Evolutionary conservation across 768 basidiomycete genomes (phyloP).

Genomic region (Suillus fuscotomentosus): DNA sequence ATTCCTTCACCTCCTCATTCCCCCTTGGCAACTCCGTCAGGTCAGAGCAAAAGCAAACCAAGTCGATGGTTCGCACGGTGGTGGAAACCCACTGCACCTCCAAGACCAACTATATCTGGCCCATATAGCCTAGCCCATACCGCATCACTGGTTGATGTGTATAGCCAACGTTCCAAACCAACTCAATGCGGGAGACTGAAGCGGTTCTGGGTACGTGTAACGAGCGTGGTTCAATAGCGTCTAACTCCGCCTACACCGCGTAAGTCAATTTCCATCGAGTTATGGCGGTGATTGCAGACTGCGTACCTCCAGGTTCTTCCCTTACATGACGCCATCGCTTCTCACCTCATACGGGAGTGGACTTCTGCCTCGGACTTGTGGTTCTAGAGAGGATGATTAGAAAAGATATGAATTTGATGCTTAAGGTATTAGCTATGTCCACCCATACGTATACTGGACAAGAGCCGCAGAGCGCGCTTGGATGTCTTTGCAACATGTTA

Average conservation of each 20-base stretch:
- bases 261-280: background rate
- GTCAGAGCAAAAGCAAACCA: slow-evolving; percentile 6
- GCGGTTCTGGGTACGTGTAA: slow-evolving; percentile 26
- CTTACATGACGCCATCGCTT: background rate
- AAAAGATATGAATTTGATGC: background rate
- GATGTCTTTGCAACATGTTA: slow-evolving; percentile 12
- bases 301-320: background rate
- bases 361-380: slow-evolving; percentile 1
- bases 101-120: slow-evolving; percentile 30
- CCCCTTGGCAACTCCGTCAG: slow-evolving; percentile 13
- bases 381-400: background rate
- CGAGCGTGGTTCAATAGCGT: slow-evolving; percentile 17
- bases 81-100: slow-evolving; percentile 23
- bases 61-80: slow-evolving; percentile 26
- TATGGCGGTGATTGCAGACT: background rate
- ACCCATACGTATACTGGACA: background rate
- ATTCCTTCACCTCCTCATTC: slow-evolving; percentile 14
- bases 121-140: slow-evolving; percentile 29
- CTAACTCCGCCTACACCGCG: background rate
- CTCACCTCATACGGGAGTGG: background rate
- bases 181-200: slow-evolving; percentile 25
- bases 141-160: slow-evolving; percentile 31
- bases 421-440: background rate
- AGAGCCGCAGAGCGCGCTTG: slow-evolving; percentile 1
- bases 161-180: slow-evolving; percentile 14